These are phyloP conservation scores for Macroventuria anomochaeta DNA, from an alignment of 2,329 filamentous ascomycete genomes.

Conservation along the genomic window DNA sequence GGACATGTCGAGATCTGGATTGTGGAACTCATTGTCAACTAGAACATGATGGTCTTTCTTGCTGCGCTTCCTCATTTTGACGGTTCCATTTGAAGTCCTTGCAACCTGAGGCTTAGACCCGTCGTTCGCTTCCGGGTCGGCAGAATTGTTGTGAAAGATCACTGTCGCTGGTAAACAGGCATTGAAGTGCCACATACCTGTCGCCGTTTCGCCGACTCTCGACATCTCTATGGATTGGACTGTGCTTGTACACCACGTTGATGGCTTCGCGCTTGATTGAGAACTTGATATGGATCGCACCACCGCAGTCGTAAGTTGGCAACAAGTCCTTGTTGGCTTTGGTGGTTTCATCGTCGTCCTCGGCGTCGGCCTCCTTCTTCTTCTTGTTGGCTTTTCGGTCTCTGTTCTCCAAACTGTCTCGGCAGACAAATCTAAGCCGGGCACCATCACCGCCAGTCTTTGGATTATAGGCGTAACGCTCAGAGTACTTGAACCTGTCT, in stretches of 20 bases:
- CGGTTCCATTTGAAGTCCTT: neutral
- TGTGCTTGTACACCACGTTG: constrained; percentile 47
- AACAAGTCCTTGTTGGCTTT: constrained; percentile 3
- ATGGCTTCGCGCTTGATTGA: constrained; percentile 44
- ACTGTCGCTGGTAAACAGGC: neutral
- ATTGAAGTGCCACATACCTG: constrained; percentile 23
- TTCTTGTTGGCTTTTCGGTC: constrained; percentile 34
- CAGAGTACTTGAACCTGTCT: constrained; percentile 45
- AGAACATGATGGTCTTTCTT: constrained; percentile 20
- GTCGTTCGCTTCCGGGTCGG: neutral
- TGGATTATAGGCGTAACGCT: constrained; percentile 37
- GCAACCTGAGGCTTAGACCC: neutral
- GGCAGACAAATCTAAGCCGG: constrained; percentile 44
- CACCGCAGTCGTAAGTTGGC: constrained; percentile 43
- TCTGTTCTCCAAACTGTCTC: constrained; percentile 43
- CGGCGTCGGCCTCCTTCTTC: constrained; percentile 22
- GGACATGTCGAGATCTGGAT: constrained; percentile 29
- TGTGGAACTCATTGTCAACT: constrained; percentile 19
- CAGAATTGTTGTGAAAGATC: neutral
- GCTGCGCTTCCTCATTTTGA: constrained; percentile 27
- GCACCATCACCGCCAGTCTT: constrained; percentile 39
- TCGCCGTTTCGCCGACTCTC: constrained; percentile 23
- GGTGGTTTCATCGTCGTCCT: constrained; percentile 10
- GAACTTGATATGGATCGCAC: constrained; percentile 45
- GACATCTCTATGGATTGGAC: constrained; percentile 40